Conservation (phyloP, 2,329 filamentous ascomycete species). For the Mariannaea sp. region DNA sequence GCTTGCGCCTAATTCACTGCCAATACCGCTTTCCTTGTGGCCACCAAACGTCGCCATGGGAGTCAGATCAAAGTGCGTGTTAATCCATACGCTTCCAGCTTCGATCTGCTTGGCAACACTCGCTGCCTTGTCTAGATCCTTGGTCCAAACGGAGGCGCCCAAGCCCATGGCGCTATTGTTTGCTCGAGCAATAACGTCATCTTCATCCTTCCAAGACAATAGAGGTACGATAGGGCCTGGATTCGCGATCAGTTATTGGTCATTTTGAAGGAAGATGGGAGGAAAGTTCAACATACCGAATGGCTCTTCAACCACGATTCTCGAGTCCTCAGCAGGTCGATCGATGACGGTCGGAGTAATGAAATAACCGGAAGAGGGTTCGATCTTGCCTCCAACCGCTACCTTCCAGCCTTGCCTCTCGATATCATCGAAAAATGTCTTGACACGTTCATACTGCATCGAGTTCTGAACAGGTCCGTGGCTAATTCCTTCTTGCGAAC, state of each 20-base stretch:
- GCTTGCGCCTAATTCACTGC: slow-evolving; percentile 47
- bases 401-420: slow-evolving; percentile 50
- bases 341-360: slow-evolving; percentile 63
- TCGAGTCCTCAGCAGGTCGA: slow-evolving; percentile 60
- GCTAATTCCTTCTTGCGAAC: slow-evolving; percentile 40
- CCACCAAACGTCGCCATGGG: slow-evolving; percentile 48
- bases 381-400: slow-evolving; percentile 40
- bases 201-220: slow-evolving; percentile 63
- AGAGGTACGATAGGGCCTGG: slow-evolving; percentile 63
- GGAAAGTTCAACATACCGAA: slow-evolving; percentile 40
- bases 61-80: slow-evolving; percentile 56
- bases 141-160: slow-evolving; percentile 61
- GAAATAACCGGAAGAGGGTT: slow-evolving; percentile 53
- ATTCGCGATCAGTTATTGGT: not conserved
- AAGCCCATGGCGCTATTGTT: slow-evolving; percentile 60
- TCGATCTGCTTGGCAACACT: slow-evolving; percentile 59
- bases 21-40: slow-evolving; percentile 51
- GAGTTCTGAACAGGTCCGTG: slow-evolving; percentile 67
- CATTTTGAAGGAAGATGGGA: too few relatives aligned
- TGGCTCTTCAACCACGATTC: slow-evolving; percentile 61
- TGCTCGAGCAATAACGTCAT: slow-evolving; percentile 61
- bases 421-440: slow-evolving; percentile 54
- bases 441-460: slow-evolving; percentile 64
- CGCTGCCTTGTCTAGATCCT: slow-evolving; percentile 55
- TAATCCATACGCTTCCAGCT: slow-evolving; percentile 64